Evolutionary conservation across 2,329 filamentous ascomycete genomes (phyloP).

Genomic region (Pseudogymnoascus sp.): DNA sequence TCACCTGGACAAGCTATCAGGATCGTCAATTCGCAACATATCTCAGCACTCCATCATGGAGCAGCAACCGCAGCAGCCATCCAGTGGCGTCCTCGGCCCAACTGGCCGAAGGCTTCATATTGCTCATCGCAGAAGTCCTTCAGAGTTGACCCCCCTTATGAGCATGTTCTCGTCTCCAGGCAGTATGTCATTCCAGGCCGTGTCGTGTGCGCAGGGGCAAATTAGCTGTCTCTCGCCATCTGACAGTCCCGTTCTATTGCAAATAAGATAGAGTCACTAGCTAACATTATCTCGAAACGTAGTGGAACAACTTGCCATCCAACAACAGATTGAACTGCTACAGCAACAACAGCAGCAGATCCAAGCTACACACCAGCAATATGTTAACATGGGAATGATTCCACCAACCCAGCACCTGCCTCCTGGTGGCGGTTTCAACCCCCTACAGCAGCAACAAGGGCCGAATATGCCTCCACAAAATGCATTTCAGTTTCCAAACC

Average conservation of each 20-base stretch:
- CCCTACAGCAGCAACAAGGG: constrained; percentile 70
- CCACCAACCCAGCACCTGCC: constrained; percentile 73
- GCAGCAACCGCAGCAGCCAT: constrained; percentile 43
- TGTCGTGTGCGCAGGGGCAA: constrained; percentile 5
- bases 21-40: constrained; percentile 6
- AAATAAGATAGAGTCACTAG: neutral
- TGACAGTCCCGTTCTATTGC: neutral
- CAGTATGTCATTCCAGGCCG: constrained; percentile 42
- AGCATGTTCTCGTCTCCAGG: constrained; percentile 63
- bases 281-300: constrained; percentile 16
- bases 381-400: constrained; percentile 95
- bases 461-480: constrained; percentile 68
- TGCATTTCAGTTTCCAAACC: constrained; percentile 82
- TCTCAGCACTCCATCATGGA: constrained; percentile 42
- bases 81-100: constrained; percentile 59
- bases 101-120: constrained; percentile 89
- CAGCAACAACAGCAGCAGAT: constrained; percentile 98
- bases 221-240: neutral
- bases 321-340: constrained; percentile 94
- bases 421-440: constrained; percentile 62
- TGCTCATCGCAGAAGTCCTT: constrained; percentile 92
- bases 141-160: constrained; percentile 94
- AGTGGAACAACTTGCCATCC: constrained; percentile 97
- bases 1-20: constrained; percentile 1
- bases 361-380: constrained; percentile 92